phyloP scores from a whole-genome alignment of 306 rosid species.

The Glycine soja region DNA sequence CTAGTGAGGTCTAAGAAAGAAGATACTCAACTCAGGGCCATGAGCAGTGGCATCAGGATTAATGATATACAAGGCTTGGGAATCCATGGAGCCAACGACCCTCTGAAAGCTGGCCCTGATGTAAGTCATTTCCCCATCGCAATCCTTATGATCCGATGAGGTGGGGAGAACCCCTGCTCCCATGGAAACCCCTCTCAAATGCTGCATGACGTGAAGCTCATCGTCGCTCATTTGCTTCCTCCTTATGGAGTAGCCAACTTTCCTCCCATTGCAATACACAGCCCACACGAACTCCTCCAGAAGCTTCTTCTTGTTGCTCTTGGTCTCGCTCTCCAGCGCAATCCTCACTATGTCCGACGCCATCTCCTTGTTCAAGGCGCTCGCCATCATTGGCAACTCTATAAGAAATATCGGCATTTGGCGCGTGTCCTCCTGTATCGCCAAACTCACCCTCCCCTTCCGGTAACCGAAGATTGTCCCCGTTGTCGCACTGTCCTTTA shows the following conservation, averaged over 20 bases:
- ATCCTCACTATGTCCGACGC: conserved; percentile 77
- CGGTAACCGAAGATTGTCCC: conserved; percentile 90
- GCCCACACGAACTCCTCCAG: conserved; percentile 93
- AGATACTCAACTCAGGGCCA: conserved; percentile 87
- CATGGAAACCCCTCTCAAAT: conserved; percentile 91
- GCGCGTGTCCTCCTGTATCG: conserved; percentile 93
- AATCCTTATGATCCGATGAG: conserved; percentile 57
- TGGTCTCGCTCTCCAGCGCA: conserved; percentile 96
- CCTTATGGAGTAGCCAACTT: conserved; percentile 82
- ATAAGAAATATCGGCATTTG: conserved; percentile 83
- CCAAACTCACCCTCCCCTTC: conserved; percentile 84
- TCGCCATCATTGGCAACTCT: conserved; percentile 82
- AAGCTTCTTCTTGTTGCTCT: conserved; percentile 73
- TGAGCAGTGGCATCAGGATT: conserved; percentile 79
- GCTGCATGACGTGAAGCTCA: conserved; percentile 92
- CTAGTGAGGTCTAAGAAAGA: conserved; percentile 74
- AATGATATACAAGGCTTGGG: conserved; percentile 85
- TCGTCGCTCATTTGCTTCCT: conserved; percentile 83
- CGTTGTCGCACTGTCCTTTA: conserved; percentile 84
- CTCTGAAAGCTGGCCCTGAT: conserved; percentile 89
- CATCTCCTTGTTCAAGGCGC: conserved; percentile 85
- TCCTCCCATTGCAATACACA: conserved; percentile 89
- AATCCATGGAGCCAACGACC: conserved; percentile 89
- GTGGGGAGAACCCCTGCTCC: conserved; percentile 93
- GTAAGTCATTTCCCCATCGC: conserved; percentile 85